Base-by-base conservation (phyloP, 768 basidiomycete species). In the Tephrocybe sp. region DNA sequence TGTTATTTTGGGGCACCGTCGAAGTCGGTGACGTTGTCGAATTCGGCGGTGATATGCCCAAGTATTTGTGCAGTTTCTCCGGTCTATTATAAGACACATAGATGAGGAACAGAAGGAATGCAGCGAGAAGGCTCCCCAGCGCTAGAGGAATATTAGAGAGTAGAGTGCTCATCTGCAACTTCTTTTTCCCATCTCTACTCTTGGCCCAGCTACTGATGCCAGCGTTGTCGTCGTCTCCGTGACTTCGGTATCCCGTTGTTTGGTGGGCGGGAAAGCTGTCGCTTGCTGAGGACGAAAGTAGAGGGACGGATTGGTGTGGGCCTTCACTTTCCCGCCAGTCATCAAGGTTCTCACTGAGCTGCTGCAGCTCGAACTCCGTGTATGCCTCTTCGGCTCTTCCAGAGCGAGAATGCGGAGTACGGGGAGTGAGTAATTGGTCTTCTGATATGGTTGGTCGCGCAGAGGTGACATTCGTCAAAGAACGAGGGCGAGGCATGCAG, bases 321-420 rank as follows among this genome's bases (percentile, higher is more conserved):
- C 64, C 63, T n/a, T n/a, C n/a, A 37, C 55, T 57, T 38, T 70
- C 66, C 32, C 68, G 64, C 43, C 73, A 69, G 30, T 67, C 65
- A 18, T 73, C 70, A 32, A 70, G 67, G 18, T 59, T 53, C 49
- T 58, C 59, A 3, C 59, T 62, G 21, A 69, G 39, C 24, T 76
- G 68, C 18, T 75, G 66, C 12, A 79, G 68, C 49, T 82, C 80
- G n/a, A 70, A 59, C 38, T 75, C 75, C 8, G 73, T 71, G 60
- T 75, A 73, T 8, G 71, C 77, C 59, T 81, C 79, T 59, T 84
- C 80, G 41, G 75, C 74, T 60, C 74, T 72, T 41, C 80, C 83
- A 34, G 80, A 73, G 53, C 79, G 79, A 28, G 80, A 80, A 63
- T 79, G 83, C 44, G 84, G 83, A 24, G 84, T 85, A 47, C 84